Evolutionary conservation across 2,329 filamentous ascomycete genomes (phyloP).

Genomic region (Herpotrichia juniperi): DNA sequence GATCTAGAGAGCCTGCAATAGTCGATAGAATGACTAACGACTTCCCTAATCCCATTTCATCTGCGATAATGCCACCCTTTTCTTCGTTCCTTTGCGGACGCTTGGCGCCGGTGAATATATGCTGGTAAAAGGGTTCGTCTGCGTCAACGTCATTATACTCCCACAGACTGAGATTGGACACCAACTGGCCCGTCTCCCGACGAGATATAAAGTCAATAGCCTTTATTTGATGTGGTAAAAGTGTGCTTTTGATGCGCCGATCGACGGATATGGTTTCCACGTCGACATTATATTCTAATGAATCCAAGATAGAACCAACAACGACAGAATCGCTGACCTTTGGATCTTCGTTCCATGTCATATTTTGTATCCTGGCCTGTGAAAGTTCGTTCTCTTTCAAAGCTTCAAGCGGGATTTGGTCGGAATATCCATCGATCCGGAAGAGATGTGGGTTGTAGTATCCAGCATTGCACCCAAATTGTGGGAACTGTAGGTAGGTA

Average conservation of each 20-base stretch:
- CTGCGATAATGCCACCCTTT: conserved; percentile 28
- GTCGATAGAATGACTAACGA: conserved; percentile 18
- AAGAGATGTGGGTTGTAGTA: conserved; percentile 8
- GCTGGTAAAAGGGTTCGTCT: conserved; percentile 14
- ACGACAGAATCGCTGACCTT: not conserved
- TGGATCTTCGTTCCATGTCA: not conserved
- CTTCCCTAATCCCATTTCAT: conserved; percentile 33
- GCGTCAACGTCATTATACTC: conserved; percentile 11
- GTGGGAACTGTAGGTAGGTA: conserved; percentile 3
- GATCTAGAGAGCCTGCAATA: conserved; percentile 16
- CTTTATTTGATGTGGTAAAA: conserved; percentile 19
- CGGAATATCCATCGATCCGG: conserved; percentile 2
- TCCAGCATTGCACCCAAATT: not conserved
- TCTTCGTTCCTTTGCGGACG: conserved; percentile 9
- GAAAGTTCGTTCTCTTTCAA: too few species aligned
- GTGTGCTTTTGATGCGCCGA: conserved; percentile 1
- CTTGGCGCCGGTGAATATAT: conserved; percentile 18
- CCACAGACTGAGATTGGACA: conserved; percentile 10
- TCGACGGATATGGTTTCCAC: conserved; percentile 5
- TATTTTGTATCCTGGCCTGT: not conserved
- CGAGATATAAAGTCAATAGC: conserved; percentile 23
- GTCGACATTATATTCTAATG: conserved; percentile 4
- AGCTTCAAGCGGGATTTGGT: not conserved
- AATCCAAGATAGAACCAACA: conserved; percentile 11
- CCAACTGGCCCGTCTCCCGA: conserved; percentile 14